Evolutionary conservation across 2,329 filamentous ascomycete species (phyloP).

Genomic region (Xylaria sp.): DNA sequence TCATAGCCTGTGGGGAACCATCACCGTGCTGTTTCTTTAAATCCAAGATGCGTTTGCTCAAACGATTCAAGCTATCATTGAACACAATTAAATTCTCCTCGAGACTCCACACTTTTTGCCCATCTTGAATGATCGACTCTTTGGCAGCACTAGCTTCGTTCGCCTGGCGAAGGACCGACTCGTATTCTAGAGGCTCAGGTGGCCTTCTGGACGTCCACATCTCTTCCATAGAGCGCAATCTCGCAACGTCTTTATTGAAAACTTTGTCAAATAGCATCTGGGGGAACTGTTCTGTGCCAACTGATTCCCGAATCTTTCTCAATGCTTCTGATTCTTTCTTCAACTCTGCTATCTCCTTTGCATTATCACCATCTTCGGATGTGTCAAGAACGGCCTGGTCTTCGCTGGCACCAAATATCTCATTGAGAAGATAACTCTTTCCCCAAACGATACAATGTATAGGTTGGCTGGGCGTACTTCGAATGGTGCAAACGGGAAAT

Average conservation of each 20-base stretch:
- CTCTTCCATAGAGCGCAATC: conserved; percentile 87
- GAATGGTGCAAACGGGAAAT: conserved; percentile 96
- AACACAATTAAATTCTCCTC: conserved; percentile 89
- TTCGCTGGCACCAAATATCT: conserved; percentile 93
- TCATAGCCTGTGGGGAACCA: conserved; percentile 67
- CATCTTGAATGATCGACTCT: conserved; percentile 69
- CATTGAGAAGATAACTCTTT: conserved; percentile 95
- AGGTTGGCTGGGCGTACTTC: conserved; percentile 93
- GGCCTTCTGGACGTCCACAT: conserved; percentile 92
- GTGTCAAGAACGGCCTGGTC: conserved; percentile 85
- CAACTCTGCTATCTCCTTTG: conserved; percentile 87
- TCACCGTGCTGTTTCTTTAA: conserved; percentile 63
- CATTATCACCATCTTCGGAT: conserved; percentile 83
- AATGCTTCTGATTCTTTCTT: conserved; percentile 85
- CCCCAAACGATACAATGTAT: conserved; percentile 99
- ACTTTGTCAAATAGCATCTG: conserved; percentile 92
- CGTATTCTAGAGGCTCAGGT: conserved; percentile 79
- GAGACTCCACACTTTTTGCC: conserved; percentile 83
- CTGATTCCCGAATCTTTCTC: conserved; percentile 82
- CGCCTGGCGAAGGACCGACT: conserved; percentile 66
- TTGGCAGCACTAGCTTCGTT: conserved; percentile 60
- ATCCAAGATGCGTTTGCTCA: conserved; percentile 78
- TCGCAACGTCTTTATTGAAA: conserved; percentile 84
- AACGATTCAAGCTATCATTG: conserved; percentile 80
- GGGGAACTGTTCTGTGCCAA: conserved; percentile 81